Percentiles rank a stretch among this genome's conserved stretches.
Evolutionary conservation across 208 protist species (phyloP).

Genomic region (Sergeia podlipaevii): DNA sequence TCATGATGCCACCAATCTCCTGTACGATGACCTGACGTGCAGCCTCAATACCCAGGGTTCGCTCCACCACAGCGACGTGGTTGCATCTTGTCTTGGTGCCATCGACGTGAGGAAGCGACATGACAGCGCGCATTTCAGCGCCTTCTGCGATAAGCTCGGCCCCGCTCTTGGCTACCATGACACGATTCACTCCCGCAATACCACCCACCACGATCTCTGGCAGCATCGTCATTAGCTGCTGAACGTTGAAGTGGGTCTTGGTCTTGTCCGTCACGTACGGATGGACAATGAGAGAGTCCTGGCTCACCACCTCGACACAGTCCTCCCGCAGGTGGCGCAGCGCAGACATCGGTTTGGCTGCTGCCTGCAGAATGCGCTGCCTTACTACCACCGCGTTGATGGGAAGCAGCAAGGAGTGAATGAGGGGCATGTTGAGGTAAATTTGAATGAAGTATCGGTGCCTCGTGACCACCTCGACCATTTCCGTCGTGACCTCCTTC

Average conservation of each 20-base stretch:
- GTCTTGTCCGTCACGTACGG: conserved; percentile 51
- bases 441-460: conserved; percentile 90
- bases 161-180: conserved; percentile 91
- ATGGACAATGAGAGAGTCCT: conserved; percentile 63
- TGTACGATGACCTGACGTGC: conserved; percentile 95
- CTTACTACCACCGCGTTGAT: conserved; percentile 82
- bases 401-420: conserved; percentile 91
- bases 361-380: conserved; percentile 68
- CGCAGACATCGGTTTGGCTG: conserved; percentile 63
- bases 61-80: conserved; percentile 96
- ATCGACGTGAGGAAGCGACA: conserved; percentile 95
- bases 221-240: conserved; percentile 84
- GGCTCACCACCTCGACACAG: conserved; percentile 59
- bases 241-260: conserved; percentile 74
- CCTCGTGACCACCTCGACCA: conserved; percentile 84
- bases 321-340: conserved; percentile 89
- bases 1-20: conserved; percentile 96
- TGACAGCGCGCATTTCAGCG: conserved; percentile 90
- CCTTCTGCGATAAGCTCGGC: conserved; percentile 93
- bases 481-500: conserved; percentile 84
- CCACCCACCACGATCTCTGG: conserved; percentile 93
- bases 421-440: conserved; percentile 90
- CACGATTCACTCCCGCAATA: conserved; percentile 92
- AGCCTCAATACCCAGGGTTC: conserved; percentile 98
- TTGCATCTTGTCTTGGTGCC: conserved; percentile 93